Evolutionary conservation across 78 protist species (phyloP).

Genomic region (Dictyostelium firmibasis): DNA sequence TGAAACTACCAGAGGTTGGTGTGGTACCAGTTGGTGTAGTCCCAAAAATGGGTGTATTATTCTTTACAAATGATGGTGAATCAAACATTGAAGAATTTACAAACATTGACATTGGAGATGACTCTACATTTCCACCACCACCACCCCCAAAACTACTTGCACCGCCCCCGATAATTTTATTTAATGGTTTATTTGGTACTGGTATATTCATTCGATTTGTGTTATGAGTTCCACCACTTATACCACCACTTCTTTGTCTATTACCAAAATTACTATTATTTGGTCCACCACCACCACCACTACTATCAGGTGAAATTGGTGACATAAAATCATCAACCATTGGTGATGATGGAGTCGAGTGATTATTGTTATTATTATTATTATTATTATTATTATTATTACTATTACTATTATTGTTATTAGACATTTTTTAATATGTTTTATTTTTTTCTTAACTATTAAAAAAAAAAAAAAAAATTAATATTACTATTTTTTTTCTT

Average conservation of each 20-base stretch:
- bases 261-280: neutral
- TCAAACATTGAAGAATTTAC: constrained; percentile 50
- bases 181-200: constrained; percentile 5
- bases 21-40: neutral
- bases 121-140: constrained; percentile 2
- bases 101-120: constrained; percentile 63
- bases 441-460: too few species aligned
- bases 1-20: neutral
- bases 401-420: too few species aligned
- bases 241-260: neutral
- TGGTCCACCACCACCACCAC: neutral
- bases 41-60: neutral
- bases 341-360: neutral
- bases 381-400: too few species aligned
- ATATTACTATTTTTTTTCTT: too few species aligned
- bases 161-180: neutral
- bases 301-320: neutral
- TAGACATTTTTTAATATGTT: neutral
- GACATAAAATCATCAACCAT: constrained; percentile 12
- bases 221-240: neutral
- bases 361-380: neutral
- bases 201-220: neutral
- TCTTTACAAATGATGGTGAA: constrained; percentile 25
- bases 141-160: neutral
- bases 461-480: too few species aligned